phyloP scores from a whole-genome alignment of 2,329 filamentous ascomycete species.

The Clonostachys rhizophaga region DNA sequence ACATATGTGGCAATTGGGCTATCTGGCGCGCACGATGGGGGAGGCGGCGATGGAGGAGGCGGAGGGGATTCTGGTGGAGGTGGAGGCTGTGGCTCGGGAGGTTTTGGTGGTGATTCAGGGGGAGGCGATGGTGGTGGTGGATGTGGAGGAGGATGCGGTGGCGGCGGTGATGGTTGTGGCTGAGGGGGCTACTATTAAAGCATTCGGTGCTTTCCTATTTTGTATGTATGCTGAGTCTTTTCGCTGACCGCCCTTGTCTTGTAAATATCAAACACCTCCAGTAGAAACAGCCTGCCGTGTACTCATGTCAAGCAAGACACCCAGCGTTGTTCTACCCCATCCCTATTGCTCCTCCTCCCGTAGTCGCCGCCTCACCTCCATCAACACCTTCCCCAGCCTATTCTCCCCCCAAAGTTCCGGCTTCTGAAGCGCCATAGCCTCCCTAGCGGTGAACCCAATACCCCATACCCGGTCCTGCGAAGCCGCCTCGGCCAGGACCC shows the following conservation, averaged over 20 bases:
- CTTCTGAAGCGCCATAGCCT: conserved; percentile 13
- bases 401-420: conserved; percentile 19
- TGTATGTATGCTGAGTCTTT: no score
- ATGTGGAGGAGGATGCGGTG: conserved; percentile 7
- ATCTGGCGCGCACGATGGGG: background rate
- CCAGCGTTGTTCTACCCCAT: background rate
- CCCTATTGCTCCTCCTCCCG: background rate
- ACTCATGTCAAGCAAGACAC: no score
- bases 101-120: background rate
- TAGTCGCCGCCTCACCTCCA: conserved; percentile 13
- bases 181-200: no score
- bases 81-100: conserved; percentile 2
- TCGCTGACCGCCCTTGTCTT: no score
- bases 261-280: no score
- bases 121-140: conserved; percentile 7
- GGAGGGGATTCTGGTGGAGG: background rate
- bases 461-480: conserved; percentile 22
- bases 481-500: conserved; percentile 19
- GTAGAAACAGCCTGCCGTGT: no score
- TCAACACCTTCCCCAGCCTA: conserved; percentile 18
- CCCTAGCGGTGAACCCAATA: conserved; percentile 19
- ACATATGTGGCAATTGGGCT: no score
- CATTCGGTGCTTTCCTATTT: no score
- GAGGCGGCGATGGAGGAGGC: background rate
- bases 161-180: background rate